Evolutionary conservation across 495 filamentous ascomycete genomes (phyloP).

Genomic region (Haplographium delicatum): DNA sequence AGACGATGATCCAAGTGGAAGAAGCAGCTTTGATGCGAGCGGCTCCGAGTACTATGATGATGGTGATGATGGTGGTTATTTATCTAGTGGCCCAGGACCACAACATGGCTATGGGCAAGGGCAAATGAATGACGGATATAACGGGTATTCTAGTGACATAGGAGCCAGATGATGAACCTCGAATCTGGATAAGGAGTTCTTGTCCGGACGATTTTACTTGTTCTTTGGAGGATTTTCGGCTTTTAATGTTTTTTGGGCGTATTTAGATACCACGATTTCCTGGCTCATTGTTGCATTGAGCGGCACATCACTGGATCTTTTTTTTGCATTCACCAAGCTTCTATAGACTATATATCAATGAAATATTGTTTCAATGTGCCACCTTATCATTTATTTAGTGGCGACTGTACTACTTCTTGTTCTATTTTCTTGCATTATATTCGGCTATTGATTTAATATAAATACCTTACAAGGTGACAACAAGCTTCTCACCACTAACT

Average conservation of each 20-base stretch:
- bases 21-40: conserved; percentile 86
- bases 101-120: conserved; percentile 30
- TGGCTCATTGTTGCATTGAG: conserved; percentile 8
- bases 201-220: too few relatives aligned
- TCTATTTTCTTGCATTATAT: not conserved
- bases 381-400: too few relatives aligned
- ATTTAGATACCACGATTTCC: conserved; percentile 24
- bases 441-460: too few relatives aligned
- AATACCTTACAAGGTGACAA: conserved; percentile 30
- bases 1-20: conserved; percentile 66
- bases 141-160: conserved; percentile 47
- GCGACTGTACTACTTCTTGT: not conserved
- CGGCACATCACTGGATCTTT: not conserved
- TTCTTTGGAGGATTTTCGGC: not conserved
- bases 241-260: conserved; percentile 5
- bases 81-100: conserved; percentile 45
- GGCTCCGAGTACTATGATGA: conserved; percentile 59
- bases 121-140: conserved; percentile 36
- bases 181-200: not conserved
- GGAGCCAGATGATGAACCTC: conserved; percentile 29
- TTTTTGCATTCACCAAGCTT: conserved; percentile 2
- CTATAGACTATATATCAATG: conserved; percentile 4
- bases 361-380: not conserved
- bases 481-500: conserved; percentile 58
- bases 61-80: conserved; percentile 52